phyloP scores from a whole-genome alignment of 805 yeast species.

The Myxozyma vanderwaltii region DNA sequence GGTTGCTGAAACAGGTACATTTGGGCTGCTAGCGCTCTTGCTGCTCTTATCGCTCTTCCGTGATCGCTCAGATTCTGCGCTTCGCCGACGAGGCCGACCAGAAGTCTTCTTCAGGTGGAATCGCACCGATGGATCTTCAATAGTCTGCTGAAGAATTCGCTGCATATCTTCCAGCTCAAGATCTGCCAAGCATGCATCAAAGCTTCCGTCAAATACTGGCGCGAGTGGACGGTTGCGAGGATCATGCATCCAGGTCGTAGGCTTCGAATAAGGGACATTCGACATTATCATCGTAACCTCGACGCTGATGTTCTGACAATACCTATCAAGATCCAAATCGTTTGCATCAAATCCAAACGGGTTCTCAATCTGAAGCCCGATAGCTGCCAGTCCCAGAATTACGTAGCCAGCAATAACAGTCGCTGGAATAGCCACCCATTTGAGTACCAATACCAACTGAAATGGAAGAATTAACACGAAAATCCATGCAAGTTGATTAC shows the following conservation, averaged over 20 bases:
- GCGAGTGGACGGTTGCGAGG: slow-evolving; percentile 24
- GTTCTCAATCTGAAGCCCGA: slow-evolving; percentile 33
- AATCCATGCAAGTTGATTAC: slow-evolving; percentile 34
- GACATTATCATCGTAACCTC: slow-evolving; percentile 33
- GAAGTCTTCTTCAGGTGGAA: not conserved
- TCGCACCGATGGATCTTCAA: slow-evolving; percentile 31
- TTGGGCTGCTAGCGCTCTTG: no score
- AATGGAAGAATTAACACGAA: slow-evolving; percentile 32
- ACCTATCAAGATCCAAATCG: slow-evolving; percentile 31
- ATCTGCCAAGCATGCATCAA: slow-evolving; percentile 9
- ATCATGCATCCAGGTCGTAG: slow-evolving; percentile 27
- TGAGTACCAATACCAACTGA: slow-evolving; percentile 26
- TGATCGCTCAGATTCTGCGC: not conserved
- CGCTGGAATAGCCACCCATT: slow-evolving; percentile 34
- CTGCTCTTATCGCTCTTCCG: not conserved
- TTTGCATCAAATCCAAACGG: slow-evolving; percentile 35
- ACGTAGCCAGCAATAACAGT: slow-evolving; percentile 31
- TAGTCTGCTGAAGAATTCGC: slow-evolving; percentile 25
- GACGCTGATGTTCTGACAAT: slow-evolving; percentile 30
- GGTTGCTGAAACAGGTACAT: no score
- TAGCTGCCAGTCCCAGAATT: slow-evolving; percentile 33
- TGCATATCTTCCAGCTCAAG: slow-evolving; percentile 21
- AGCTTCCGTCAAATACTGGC: slow-evolving; percentile 28
- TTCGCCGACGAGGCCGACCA: not conserved
- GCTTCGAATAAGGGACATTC: slow-evolving; percentile 19